A percentile compares a stretch with the other conserved stretches of the same genome.
phyloP scores from a whole-genome alignment of 2,329 filamentous ascomycete species.

The Penicillium hordei region DNA sequence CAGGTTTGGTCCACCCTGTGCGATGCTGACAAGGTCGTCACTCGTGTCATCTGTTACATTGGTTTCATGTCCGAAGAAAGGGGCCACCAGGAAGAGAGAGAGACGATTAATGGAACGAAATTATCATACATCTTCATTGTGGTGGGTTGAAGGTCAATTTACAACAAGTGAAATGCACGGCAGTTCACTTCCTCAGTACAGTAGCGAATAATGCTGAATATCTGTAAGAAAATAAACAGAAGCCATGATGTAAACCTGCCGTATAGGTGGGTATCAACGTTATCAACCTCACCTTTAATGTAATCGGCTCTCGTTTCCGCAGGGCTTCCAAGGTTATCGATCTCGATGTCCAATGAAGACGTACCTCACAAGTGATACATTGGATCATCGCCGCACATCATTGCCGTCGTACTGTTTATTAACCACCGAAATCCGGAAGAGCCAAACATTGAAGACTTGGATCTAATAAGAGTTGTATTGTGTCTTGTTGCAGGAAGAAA shows the following conservation, averaged over 20 bases:
- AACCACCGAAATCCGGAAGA: background rate
- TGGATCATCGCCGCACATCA: background rate
- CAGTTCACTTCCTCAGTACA: no score
- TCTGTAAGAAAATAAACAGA: background rate
- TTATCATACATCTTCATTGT: background rate
- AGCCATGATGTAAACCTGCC: constrained; percentile 7
- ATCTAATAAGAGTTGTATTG: background rate
- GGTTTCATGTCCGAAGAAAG: background rate
- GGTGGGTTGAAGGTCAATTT: background rate
- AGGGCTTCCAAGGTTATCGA: background rate
- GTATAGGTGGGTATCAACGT: background rate
- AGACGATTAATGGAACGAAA: background rate
- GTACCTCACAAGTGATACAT: background rate
- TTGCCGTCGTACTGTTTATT: background rate
- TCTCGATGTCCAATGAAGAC: background rate
- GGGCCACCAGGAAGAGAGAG: background rate
- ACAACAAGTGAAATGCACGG: background rate
- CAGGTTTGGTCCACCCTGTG: background rate
- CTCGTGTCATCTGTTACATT: background rate
- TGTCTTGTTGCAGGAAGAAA: background rate
- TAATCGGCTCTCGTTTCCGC: background rate
- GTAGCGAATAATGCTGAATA: background rate
- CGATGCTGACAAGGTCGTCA: background rate
- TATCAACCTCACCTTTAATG: background rate
- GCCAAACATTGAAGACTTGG: background rate